Conservation (phyloP, 106 monocot species). For the Gastrodia elata region DNA sequence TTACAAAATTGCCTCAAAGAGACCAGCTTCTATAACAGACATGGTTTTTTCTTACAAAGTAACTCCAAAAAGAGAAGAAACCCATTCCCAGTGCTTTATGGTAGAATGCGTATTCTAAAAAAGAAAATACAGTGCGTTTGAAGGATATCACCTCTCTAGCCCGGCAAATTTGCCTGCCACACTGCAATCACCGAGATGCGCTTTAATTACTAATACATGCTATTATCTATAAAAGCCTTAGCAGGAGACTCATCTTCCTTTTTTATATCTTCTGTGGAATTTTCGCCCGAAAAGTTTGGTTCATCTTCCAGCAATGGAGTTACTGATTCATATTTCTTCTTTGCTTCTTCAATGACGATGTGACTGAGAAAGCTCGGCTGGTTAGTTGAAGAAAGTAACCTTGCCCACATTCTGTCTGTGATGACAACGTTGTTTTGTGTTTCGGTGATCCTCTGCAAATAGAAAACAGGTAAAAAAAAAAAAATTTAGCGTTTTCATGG, state of each 20-base stretch:
- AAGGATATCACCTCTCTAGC: constrained; percentile 1
- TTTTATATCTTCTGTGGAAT: background rate
- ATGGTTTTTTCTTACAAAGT: background rate
- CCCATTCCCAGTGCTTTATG: background rate
- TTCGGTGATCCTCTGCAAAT: constrained; percentile 46
- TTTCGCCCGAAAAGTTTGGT: background rate
- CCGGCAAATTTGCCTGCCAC: background rate
- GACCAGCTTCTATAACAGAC: background rate
- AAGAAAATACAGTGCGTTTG: background rate
- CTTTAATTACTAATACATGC: background rate
- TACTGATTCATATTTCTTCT: constrained; percentile 9
- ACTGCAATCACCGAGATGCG: background rate
- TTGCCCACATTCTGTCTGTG: constrained; percentile 72
- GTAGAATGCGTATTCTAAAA: background rate
- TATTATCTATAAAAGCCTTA: background rate
- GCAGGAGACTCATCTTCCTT: background rate
- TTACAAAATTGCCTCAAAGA: background rate
- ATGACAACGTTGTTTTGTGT: constrained; percentile 55
- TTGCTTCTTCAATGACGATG: constrained; percentile 23
- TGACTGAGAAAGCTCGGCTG: constrained; percentile 50
- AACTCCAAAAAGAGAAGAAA: background rate
- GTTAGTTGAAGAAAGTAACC: constrained; percentile 64
- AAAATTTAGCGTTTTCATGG: background rate
- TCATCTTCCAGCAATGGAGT: constrained; percentile 12
- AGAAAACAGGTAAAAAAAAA: background rate